Percentiles rank a stretch among this genome's conserved stretches.
These are phyloP conservation scores for Diaporthe citriasiana DNA, from an alignment of 2,329 filamentous ascomycete species.

Conservation along the genomic window DNA sequence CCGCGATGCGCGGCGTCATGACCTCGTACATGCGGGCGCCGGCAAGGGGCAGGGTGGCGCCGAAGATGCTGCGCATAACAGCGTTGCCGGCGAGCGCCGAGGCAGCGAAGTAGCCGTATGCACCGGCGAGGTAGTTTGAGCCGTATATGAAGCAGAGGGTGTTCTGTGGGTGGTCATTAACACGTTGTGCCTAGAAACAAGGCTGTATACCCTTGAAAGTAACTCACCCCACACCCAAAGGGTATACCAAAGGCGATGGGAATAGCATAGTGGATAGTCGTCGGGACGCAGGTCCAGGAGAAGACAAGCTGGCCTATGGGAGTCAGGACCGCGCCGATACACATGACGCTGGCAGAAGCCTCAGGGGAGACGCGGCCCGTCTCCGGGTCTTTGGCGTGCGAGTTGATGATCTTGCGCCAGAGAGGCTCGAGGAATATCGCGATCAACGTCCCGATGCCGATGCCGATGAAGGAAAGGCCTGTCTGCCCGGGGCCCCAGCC, in stretches of 20 bases:
- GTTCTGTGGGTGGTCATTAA: constrained; percentile 58
- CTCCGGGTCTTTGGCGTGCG: constrained; percentile 79
- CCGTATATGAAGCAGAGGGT: constrained; percentile 84
- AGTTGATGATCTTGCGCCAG: constrained; percentile 82
- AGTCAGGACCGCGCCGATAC: constrained; percentile 80
- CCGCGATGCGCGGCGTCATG: constrained; percentile 80
- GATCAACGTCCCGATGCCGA: constrained; percentile 74
- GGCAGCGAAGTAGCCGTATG: constrained; percentile 83
- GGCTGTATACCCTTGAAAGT: background rate
- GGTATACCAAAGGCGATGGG: constrained; percentile 82
- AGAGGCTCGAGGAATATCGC: constrained; percentile 77
- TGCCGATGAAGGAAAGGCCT: constrained; percentile 84
- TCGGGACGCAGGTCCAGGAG: constrained; percentile 87
- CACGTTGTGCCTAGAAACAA: background rate
- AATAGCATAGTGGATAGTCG: constrained; percentile 82
- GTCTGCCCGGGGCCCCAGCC: constrained; percentile 82
- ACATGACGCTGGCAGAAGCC: constrained; percentile 84
- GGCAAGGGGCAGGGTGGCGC: constrained; percentile 79
- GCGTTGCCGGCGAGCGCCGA: constrained; percentile 83
- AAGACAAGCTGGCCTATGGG: constrained; percentile 88
- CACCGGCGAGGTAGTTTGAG: constrained; percentile 80
- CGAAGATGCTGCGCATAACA: constrained; percentile 76
- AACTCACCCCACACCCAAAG: constrained; percentile 73
- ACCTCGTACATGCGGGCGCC: constrained; percentile 77
- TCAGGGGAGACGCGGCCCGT: constrained; percentile 84